Evolutionary conservation across 495 filamentous ascomycete genomes (phyloP).

Genomic region (Penicillium ochrochloron): DNA sequence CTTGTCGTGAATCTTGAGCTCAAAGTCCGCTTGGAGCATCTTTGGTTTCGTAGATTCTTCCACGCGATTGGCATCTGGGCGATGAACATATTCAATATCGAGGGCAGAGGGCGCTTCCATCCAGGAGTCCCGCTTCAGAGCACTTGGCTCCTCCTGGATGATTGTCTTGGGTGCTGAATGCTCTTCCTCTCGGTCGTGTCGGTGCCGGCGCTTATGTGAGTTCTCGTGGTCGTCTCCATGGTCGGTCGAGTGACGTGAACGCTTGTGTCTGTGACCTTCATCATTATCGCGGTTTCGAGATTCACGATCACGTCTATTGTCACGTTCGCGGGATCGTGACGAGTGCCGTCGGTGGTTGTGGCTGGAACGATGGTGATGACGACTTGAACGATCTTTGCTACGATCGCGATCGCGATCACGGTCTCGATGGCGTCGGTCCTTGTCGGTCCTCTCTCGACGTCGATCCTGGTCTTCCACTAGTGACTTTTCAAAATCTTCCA

Average conservation of each 20-base stretch:
- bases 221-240: constrained; percentile 46
- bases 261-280: constrained; percentile 58
- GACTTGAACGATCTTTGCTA: constrained; percentile 44
- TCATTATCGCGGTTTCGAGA: constrained; percentile 47
- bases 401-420: constrained; percentile 44
- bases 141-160: constrained; percentile 43
- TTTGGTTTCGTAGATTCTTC: constrained; percentile 48
- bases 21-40: constrained; percentile 66
- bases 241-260: constrained; percentile 53
- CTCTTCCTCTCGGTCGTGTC: constrained; percentile 35
- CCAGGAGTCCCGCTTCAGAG: constrained; percentile 79
- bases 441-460: constrained; percentile 40
- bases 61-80: constrained; percentile 51
- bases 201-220: constrained; percentile 41
- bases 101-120: constrained; percentile 86
- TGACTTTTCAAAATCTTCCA: constrained; percentile 61
- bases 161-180: constrained; percentile 28
- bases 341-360: constrained; percentile 53
- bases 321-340: constrained; percentile 46
- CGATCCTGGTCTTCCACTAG: constrained; percentile 47
- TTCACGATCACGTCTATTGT: constrained; percentile 36
- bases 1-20: constrained; percentile 76
- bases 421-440: constrained; percentile 43
- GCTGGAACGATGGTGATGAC: constrained; percentile 44
- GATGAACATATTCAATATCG: constrained; percentile 84